These are phyloP conservation scores for Pseudogymnoascus sp. DNA, from an alignment of 2,329 filamentous ascomycete genomes.

Conservation along the genomic window DNA sequence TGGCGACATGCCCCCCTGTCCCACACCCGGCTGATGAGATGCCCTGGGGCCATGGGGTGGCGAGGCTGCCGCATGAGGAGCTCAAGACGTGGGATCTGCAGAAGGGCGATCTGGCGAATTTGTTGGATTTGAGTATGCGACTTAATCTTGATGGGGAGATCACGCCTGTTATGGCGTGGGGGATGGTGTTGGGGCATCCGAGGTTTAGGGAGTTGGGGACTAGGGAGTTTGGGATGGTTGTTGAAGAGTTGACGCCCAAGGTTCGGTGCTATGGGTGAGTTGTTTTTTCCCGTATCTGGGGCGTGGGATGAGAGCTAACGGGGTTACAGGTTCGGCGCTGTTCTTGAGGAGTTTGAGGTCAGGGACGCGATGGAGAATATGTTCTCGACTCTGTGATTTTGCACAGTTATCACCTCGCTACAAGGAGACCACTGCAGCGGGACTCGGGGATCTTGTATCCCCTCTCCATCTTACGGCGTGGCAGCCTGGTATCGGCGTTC, in stretches of 20 bases:
- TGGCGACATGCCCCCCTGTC: conserved; percentile 82
- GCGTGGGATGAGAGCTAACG: conserved; percentile 17
- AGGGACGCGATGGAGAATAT: conserved; percentile 30
- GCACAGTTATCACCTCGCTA: background rate
- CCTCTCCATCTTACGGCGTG: background rate
- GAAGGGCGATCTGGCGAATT: conserved; percentile 67
- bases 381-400: conserved; percentile 18
- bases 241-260: conserved; percentile 68
- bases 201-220: conserved; percentile 57
- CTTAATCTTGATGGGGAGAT: conserved; percentile 83
- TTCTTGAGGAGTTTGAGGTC: conserved; percentile 60
- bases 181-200: conserved; percentile 67
- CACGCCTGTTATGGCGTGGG: conserved; percentile 93
- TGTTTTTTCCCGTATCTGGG: conserved; percentile 30
- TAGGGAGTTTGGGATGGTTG: conserved; percentile 64
- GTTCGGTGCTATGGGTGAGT: conserved; percentile 87
- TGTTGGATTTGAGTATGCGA: conserved; percentile 76
- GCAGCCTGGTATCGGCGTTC: background rate
- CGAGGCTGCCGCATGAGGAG: conserved; percentile 9
- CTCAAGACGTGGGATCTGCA: conserved; percentile 69
- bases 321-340: conserved; percentile 53
- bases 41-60: conserved; percentile 42
- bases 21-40: conserved; percentile 35
- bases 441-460: background rate
- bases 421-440: background rate